phyloP scores from a whole-genome alignment of 305 asterid genomes.

The Fraxinus greggii region DNA sequence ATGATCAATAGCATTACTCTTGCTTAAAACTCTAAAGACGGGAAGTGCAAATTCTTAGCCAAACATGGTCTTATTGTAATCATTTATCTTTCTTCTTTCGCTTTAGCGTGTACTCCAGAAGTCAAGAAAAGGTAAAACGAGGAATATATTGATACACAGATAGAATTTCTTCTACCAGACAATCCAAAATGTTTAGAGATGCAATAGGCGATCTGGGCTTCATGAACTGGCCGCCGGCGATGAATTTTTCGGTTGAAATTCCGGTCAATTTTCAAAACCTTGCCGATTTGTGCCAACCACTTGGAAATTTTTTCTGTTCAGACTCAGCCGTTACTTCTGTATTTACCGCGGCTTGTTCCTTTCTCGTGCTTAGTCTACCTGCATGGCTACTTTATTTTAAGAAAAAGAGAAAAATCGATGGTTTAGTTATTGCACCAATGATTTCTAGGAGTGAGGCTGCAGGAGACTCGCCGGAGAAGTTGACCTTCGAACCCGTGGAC shows the following conservation, averaged over 20 bases:
- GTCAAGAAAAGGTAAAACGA: background rate
- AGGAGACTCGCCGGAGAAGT: conserved; percentile 19
- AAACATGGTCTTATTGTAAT: background rate
- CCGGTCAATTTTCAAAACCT: conserved; percentile 22
- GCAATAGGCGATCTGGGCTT: background rate
- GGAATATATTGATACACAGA: background rate
- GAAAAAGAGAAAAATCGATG: conserved; percentile 18
- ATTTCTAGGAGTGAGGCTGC: conserved; percentile 9
- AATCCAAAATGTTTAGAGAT: background rate
- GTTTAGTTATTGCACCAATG: background rate
- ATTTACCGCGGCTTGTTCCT: conserved; percentile 26
- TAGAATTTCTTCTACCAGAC: background rate
- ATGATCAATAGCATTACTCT: too few relatives aligned
- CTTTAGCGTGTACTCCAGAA: background rate
- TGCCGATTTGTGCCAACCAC: background rate
- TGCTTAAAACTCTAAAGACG: too few relatives aligned
- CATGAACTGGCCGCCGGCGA: conserved; percentile 20
- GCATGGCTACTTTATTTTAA: conserved; percentile 30
- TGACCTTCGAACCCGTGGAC: background rate
- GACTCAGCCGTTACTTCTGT: conserved; percentile 19
- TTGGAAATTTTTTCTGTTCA: conserved; percentile 18
- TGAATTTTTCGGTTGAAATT: conserved; percentile 12
- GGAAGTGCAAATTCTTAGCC: background rate
- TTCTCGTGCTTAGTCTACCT: conserved; percentile 36
- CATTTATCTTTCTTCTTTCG: background rate